Evolutionary conservation across 768 basidiomycete species (phyloP), one percentile per base, ranked within the genome.

Genomic region (Leucogyrophana mollusca): DNA sequence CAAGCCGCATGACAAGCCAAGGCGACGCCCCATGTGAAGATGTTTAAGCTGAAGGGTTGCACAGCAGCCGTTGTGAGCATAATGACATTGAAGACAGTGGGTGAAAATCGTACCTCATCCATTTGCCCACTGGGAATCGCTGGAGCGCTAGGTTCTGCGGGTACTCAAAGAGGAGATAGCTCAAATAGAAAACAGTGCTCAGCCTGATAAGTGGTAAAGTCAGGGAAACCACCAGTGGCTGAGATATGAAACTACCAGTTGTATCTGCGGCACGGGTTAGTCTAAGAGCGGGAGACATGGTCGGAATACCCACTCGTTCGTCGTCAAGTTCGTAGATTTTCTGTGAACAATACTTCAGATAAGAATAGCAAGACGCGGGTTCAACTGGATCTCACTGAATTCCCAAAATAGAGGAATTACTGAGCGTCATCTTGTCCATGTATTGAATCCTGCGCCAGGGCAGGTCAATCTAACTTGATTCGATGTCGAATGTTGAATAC

Each of bases 361-460:
- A 34, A 5, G 2, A 16, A 3, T 32, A 45, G 23, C 7, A 3
- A 22, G 20, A 17, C 13, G 14, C 20, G 40, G 11, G 7, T 37
- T 23, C 17, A 14, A 17, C 13, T 18, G 40, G 13, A 23, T 52
- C 72, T 27, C 16, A 80, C 83, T 68, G 69, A 53, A 86, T 84
- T 3, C 83, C 83, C 40, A 85, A 68, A 47, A 85, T 83, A 4
- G 82, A 78, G 2, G 82, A 57, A 50, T 72, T 75, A 3, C 82
- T 81, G 6, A 85, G 62, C 1, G 83, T 85, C 3, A 77, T 80
- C 66, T 84, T 83, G 54, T 84, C 82, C 78, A 84, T 82, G 50
- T 78, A 83, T 58, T 83, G 82, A 18, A 85, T 75, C 74, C 82
- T 78, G 50, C 9, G n/a, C 23, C 11, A 30, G 27, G 7, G 13